These are phyloP conservation scores for Carex cristatella DNA, from an alignment of 176 grass and related monocot genomes.

Conservation along the genomic window DNA sequence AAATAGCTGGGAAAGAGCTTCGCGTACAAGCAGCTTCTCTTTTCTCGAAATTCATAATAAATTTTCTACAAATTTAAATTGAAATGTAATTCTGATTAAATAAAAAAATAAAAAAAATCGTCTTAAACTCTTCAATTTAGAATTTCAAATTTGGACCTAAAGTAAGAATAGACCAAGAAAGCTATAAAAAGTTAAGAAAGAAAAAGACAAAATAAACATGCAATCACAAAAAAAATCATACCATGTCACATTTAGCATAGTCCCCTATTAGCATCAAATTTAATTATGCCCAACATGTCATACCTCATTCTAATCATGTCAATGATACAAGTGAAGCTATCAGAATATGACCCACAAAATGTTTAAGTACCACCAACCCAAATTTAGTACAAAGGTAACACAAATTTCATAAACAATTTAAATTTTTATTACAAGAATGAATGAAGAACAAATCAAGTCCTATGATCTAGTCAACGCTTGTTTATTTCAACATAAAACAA, in stretches of 20 bases:
- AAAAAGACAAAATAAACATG: neutral
- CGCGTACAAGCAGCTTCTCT: no score
- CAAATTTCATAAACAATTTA: neutral
- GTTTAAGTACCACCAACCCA: neutral
- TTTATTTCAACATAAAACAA: constrained; percentile 3
- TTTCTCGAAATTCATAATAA: neutral
- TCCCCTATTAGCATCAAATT: neutral
- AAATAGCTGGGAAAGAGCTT: no score
- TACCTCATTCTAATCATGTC: constrained; percentile 24
- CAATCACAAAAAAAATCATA: neutral
- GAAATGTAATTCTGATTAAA: neutral
- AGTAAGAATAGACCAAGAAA: neutral
- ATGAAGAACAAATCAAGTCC: neutral
- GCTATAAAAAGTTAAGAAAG: neutral
- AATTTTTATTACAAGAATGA: neutral
- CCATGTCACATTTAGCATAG: neutral
- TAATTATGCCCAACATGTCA: constrained; percentile 13
- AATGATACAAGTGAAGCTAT: constrained; percentile 15
- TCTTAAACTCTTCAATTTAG: neutral
- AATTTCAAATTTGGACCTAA: neutral
- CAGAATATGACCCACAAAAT: constrained; percentile 11
- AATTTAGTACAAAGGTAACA: neutral
- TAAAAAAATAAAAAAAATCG: neutral
- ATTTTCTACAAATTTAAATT: neutral
- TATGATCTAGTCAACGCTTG: neutral